phyloP scores from a whole-genome alignment of 2,329 filamentous ascomycete genomes.

The Cladophialophora exuberans region DNA sequence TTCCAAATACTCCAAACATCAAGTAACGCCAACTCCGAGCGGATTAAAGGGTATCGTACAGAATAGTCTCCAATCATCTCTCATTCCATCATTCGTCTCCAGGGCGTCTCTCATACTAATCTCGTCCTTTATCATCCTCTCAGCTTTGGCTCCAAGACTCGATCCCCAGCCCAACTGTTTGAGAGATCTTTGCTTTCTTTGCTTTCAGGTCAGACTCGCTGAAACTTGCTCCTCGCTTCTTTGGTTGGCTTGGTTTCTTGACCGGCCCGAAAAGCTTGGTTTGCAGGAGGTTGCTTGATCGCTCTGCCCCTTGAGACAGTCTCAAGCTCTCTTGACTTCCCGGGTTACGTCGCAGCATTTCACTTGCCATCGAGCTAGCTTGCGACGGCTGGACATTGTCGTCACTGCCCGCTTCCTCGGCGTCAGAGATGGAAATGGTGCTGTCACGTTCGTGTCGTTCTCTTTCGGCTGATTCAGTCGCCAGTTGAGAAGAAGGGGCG shows the following conservation, averaged over 20 bases:
- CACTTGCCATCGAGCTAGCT: conserved; percentile 75
- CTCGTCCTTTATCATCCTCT: conserved; percentile 1
- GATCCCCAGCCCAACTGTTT: conserved; percentile 61
- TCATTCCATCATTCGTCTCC: conserved; percentile 18
- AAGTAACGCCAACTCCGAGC: conserved; percentile 21
- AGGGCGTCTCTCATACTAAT: conserved; percentile 13
- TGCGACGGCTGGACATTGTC: conserved; percentile 73
- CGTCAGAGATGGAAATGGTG: conserved; percentile 73
- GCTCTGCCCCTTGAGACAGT: conserved; percentile 43
- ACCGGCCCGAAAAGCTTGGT: conserved; percentile 66
- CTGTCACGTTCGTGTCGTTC: conserved; percentile 74
- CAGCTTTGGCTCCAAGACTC: conserved; percentile 41
- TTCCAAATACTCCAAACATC: no score
- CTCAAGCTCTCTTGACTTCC: conserved; percentile 42
- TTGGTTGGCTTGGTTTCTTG: conserved; percentile 55
- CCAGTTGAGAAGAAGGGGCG: conserved; percentile 36
- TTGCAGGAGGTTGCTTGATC: conserved; percentile 57
- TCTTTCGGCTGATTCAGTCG: conserved; percentile 41
- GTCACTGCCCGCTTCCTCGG: conserved; percentile 57
- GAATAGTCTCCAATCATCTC: conserved; percentile 8
- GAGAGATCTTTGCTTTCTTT: conserved; percentile 57
- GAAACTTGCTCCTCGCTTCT: conserved; percentile 47
- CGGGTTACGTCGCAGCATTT: conserved; percentile 68
- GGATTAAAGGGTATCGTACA: conserved; percentile 27
- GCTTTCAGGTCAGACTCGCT: conserved; percentile 40